Conservation (phyloP, 495 filamentous ascomycete species). For the Halenospora varia region DNA sequence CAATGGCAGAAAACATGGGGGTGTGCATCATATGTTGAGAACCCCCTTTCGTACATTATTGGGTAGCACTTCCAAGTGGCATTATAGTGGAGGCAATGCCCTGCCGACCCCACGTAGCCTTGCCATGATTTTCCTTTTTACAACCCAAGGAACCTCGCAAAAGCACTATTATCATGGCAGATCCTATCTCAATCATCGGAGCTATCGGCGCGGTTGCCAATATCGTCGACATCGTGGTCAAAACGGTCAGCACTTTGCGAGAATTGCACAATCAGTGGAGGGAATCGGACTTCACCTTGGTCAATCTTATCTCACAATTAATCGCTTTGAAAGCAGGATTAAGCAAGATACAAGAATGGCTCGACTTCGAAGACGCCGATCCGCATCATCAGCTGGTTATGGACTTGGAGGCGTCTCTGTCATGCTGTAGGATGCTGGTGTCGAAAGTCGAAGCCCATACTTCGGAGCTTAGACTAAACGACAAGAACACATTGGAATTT, state of each 20-base stretch:
- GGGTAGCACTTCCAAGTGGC: too few species aligned
- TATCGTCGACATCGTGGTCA: constrained; percentile 18
- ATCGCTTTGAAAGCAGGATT: constrained; percentile 24
- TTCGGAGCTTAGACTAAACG: constrained; percentile 3
- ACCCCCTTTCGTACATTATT: constrained; percentile 11
- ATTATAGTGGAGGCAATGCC: too few species aligned
- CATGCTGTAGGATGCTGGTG: constrained; percentile 18
- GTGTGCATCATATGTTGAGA: not conserved
- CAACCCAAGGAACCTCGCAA: too few species aligned
- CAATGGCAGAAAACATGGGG: constrained; percentile 12
- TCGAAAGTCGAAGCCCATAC: constrained; percentile 16
- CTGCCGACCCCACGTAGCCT: too few species aligned
- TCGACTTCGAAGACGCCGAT: constrained; percentile 7
- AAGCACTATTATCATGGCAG: too few species aligned
- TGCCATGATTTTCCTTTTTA: too few species aligned
- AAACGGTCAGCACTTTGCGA: constrained; percentile 14
- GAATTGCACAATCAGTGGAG: constrained; percentile 24
- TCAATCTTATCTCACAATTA: constrained; percentile 23
- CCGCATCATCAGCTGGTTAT: constrained; percentile 26
- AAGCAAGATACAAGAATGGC: constrained; percentile 25
- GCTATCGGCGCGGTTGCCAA: constrained; percentile 9
- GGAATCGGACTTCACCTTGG: constrained; percentile 16
- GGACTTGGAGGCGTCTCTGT: constrained; percentile 22
- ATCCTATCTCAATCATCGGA: constrained; percentile 23
- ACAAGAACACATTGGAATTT: constrained; percentile 1